Evolutionary conservation across 1,284 basidiomycete genomes (phyloP), one percentile per base, ranked within the genome.

Genomic region (Ceratorhiza oryzae-sativae): DNA sequence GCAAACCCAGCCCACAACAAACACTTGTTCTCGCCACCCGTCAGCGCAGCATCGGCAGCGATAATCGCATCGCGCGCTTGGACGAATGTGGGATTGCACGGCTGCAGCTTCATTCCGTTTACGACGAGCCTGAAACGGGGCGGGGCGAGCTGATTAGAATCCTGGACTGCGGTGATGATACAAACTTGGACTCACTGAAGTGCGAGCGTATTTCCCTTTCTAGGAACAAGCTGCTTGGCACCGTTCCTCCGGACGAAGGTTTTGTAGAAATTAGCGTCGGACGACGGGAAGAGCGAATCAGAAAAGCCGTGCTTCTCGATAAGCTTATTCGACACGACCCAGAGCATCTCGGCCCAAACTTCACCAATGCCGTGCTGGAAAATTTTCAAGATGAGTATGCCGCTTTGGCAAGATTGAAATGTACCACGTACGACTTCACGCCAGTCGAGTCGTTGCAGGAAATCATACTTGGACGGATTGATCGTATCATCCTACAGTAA

Each of bases 41-140:
- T 98, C 72, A 97, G 86, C 56, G 91, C 83, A 79, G 93, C 83
- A 81, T 98, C 96, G 18, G 96, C 95, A 77, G 93, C 88, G 76
- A 98, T 87, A 79, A 98, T 97, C 23, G 95, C 94, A 80, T 95
- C 90, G 73, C 96, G 89, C 9, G 95, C 93, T 75, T 95, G 89
- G 77, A 95, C 92, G 90, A 98, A 97, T 67, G 86, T 86, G 3
- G 95, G 96, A 67, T 90, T 86, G 83, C 85, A 86, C 3, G 85
- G 85, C 78, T 86, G 85, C 27, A 86, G 77, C 79, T 86, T 86
- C 82, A 86, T 83, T 1, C 80, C 84, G 75, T 83, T 82, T 60
- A 86, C 76, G 72, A 86, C 79, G 45, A 86, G 80, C 73, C 84
- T 85, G 71, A 23, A 20, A 32, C 48, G 18, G 39, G 32, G 8